Percentiles rank a stretch among this genome's conserved stretches.
Conservation (phyloP, 2,329 filamentous ascomycete species). For the Fusarium albosuccineum region DNA sequence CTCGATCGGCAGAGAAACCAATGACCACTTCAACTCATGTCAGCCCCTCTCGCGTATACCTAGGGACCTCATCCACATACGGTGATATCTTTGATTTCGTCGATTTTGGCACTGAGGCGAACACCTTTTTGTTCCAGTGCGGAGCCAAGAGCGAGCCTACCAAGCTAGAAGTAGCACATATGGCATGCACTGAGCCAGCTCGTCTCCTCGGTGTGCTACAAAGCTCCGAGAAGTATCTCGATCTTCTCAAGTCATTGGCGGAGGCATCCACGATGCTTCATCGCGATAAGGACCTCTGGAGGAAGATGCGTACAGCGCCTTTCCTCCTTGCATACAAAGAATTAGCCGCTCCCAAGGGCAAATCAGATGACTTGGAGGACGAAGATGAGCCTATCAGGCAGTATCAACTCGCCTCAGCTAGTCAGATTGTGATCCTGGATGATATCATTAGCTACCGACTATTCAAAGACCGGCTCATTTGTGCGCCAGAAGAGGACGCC, state of each 20-base stretch:
- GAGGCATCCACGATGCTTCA: constrained; percentile 78
- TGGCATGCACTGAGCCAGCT: constrained; percentile 87
- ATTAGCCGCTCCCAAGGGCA: constrained; percentile 63
- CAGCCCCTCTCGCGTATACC: constrained; percentile 80
- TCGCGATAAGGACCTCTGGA: constrained; percentile 82
- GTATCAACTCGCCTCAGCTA: constrained; percentile 80
- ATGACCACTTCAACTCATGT: constrained; percentile 56
- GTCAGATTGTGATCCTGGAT: constrained; percentile 82
- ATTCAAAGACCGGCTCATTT: constrained; percentile 87
- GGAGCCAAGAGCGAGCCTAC: constrained; percentile 94
- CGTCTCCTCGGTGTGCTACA: constrained; percentile 84
- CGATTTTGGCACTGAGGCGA: constrained; percentile 89
- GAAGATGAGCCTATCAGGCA: constrained; percentile 77
- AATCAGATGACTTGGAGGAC: constrained; percentile 67
- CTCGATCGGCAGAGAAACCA: constrained; percentile 57
- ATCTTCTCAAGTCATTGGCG: constrained; percentile 83
- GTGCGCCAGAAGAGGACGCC: constrained; percentile 88
- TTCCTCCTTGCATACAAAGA: constrained; percentile 90
- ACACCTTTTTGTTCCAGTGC: constrained; percentile 87
- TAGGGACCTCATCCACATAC: constrained; percentile 79
- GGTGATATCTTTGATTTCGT: constrained; percentile 97
- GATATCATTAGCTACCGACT: constrained; percentile 90
- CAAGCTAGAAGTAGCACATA: constrained; percentile 83
- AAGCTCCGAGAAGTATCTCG: constrained; percentile 86
- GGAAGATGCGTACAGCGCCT: constrained; percentile 78